Conservation (phyloP, 2,329 filamentous ascomycete species). For the Penicillium thymicola region DNA sequence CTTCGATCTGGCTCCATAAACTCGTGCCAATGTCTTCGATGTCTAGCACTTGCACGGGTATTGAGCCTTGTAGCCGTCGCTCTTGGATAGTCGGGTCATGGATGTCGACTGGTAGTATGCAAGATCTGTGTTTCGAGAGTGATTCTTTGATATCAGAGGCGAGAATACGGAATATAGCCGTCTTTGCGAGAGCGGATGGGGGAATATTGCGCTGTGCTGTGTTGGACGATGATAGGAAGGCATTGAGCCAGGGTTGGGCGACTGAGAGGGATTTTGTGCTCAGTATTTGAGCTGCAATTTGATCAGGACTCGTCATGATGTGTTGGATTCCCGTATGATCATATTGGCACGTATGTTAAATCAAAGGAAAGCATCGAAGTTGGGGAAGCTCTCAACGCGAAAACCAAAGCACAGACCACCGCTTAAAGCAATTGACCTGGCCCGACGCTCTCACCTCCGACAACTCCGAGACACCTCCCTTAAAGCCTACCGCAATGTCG, state of each 20-base stretch:
- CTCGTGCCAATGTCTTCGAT: constrained; percentile 77
- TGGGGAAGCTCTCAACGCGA: constrained; percentile 10
- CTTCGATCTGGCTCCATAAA: constrained; percentile 83
- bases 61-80: constrained; percentile 55
- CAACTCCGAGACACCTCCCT: background rate
- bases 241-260: constrained; percentile 60
- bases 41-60: constrained; percentile 79
- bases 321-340: too few species aligned
- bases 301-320: constrained; percentile 29
- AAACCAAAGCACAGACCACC: constrained; percentile 27
- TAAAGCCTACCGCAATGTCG: constrained; percentile 46
- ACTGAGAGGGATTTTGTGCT: constrained; percentile 54
- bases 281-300: constrained; percentile 54
- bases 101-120: constrained; percentile 57
- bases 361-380: background rate
- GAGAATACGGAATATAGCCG: constrained; percentile 75
- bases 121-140: constrained; percentile 45
- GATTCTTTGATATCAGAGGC: constrained; percentile 70
- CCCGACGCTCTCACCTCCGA: constrained; percentile 6
- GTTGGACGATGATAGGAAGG: constrained; percentile 57
- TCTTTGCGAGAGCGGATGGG: constrained; percentile 69
- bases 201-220: constrained; percentile 55
- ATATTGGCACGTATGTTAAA: background rate
- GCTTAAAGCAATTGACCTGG: constrained; percentile 22
- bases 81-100: constrained; percentile 55